Evolutionary conservation across 179 eudicot species (phyloP), one percentile per base, ranked within the genome.

Genomic region (Actinidia chinensis): DNA sequence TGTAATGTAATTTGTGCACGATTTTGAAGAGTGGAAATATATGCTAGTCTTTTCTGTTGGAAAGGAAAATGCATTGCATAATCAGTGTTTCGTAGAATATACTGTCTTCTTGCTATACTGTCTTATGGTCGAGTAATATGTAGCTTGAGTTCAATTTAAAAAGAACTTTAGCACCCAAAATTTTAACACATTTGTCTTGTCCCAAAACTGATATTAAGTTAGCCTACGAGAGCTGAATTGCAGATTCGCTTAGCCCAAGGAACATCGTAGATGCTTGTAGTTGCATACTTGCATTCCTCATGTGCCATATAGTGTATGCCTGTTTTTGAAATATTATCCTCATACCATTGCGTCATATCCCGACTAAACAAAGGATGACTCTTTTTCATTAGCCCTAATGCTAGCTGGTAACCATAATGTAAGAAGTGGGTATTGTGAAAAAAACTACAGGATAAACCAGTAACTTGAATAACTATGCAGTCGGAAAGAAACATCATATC

Each of bases 131-230:
- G 68, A 64, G 9, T 64, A n/a, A 28, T 9, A 28, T 28, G 33
- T 64, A 13, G 44, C 18, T 64, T 33, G 14, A 25, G n/a, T 44
- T 64, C 44, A 4, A 33, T 64, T 33, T 64, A 64, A 13, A 33
- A 42, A 13, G 44, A 64, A 64, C 68, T 64, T 64, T 43, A 64
- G 68, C 33, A 28, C 46, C 68, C 68, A 64, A 64, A 61, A 13
- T 64, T 33, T 64, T 28, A 7, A 64, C 10, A 1, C 6, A 18
- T 43, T 64, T 28, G n/a, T 64, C 68, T 17, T 64, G 33, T 64
- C 68, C 46, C 44, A 64, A 28, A 63, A 28, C 33, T 36, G 46
- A 64, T 64, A 33, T 14, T 13, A 18, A 64, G 68, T 25, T 14
- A 61, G 68, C n/a, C n/a, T 64, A 36, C 33, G 42, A 64, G 33